These are phyloP conservation scores for Nepenthes mirabilis DNA, from an alignment of 148 eudicot species.

Conservation along the genomic window DNA sequence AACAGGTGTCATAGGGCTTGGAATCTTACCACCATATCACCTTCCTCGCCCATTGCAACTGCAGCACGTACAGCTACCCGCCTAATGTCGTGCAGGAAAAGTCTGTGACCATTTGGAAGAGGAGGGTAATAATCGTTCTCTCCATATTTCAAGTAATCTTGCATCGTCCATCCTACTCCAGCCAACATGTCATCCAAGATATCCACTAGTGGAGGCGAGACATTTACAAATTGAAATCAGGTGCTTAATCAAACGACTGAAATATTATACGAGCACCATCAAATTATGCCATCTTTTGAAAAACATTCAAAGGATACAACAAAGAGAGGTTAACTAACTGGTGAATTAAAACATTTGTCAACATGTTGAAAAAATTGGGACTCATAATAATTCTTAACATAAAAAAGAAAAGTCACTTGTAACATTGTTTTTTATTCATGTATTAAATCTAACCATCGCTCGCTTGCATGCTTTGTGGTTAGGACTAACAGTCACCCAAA, in stretches of 20 bases:
- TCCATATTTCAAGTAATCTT: slow-evolving; percentile 87
- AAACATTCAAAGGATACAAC: too few species aligned
- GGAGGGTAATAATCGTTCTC: slow-evolving; percentile 98
- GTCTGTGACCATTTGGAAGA: slow-evolving; percentile 83
- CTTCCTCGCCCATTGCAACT: slow-evolving; percentile 99
- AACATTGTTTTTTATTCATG: too few species aligned
- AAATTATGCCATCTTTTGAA: too few species aligned
- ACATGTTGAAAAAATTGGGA: too few species aligned
- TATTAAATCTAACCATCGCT: too few species aligned
- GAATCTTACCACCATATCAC: slow-evolving; percentile 87
- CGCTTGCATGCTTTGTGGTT: too few species aligned
- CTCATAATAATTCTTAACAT: too few species aligned
- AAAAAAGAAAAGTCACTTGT: too few species aligned
- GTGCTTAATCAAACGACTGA: background rate
- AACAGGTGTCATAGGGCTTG: background rate
- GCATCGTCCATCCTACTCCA: slow-evolving; percentile 97
- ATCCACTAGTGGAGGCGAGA: slow-evolving; percentile 57
- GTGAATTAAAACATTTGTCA: too few species aligned
- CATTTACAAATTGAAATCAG: slow-evolving; percentile 12
- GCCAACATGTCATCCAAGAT: slow-evolving; percentile 96
- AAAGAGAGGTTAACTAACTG: too few species aligned
- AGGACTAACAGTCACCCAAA: too few species aligned
- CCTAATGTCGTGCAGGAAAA: slow-evolving; percentile 90
- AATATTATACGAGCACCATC: background rate
- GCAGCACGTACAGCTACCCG: slow-evolving; percentile 93